A percentile compares a stretch with the other conserved stretches of the same genome.
phyloP scores from a whole-genome alignment of 1,284 basidiomycete species.

The Sporisorium exsertum region DNA sequence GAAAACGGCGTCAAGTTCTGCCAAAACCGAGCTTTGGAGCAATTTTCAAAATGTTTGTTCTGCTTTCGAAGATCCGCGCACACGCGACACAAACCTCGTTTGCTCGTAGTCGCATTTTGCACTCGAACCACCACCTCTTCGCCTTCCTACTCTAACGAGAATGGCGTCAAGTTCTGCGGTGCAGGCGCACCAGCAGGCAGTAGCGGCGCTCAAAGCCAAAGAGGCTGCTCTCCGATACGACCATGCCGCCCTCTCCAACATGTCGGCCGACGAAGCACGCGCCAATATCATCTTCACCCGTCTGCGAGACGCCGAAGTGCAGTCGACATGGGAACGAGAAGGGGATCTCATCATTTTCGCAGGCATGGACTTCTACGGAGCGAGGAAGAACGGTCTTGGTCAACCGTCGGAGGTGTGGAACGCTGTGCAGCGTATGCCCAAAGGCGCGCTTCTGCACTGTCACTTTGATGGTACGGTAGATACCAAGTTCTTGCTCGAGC shows the following conservation, averaged over 20 bases:
- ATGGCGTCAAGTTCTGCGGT: constrained; percentile 9
- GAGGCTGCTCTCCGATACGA: constrained; percentile 48
- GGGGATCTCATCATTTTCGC: constrained; percentile 38
- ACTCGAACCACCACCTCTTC: not conserved
- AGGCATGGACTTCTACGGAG: constrained; percentile 48
- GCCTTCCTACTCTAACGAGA: not conserved
- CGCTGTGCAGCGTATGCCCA: constrained; percentile 46
- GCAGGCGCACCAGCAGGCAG: constrained; percentile 15
- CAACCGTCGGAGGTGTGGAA: constrained; percentile 34
- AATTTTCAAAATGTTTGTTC: not conserved
- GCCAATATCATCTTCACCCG: constrained; percentile 33
- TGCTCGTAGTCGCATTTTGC: not conserved
- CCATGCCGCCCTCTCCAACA: constrained; percentile 26
- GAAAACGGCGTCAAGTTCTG: constrained; percentile 12
- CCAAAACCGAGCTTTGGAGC: constrained; percentile 13
- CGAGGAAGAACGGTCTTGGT: constrained; percentile 28
- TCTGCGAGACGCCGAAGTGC: constrained; percentile 30
- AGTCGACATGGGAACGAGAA: constrained; percentile 31
- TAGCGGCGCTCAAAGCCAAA: constrained; percentile 27
- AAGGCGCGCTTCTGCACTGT: constrained; percentile 57
- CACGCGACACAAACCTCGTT: constrained; percentile 6
- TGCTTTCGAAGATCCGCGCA: constrained; percentile 14
- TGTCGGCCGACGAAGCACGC: constrained; percentile 22
- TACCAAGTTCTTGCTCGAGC: constrained; percentile 44
- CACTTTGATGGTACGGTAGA: constrained; percentile 63